Base-by-base conservation (phyloP, 73 alveolate species). In the Paramecium primaurelia region DNA sequence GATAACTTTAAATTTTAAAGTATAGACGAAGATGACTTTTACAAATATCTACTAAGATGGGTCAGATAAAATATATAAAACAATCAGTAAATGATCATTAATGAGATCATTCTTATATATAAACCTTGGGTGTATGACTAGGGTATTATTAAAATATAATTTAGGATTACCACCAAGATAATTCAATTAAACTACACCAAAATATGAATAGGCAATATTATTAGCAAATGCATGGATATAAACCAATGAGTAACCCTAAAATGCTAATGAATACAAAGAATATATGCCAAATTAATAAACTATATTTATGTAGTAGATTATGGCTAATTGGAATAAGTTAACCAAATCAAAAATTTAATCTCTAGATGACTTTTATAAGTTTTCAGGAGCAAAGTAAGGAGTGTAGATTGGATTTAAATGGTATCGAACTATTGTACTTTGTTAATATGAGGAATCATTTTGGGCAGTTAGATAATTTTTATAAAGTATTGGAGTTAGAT, bases 81-180 rank as follows among this genome's bases (percentile, higher is more conserved):
- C 18, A 73, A 85, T 86, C 94, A 92, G 2, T 20, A 71, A 4
- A 22, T 49, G 6, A 71, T 93, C 51, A 25, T 93, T 44, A 9
- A 75, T 25, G 30, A 93, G 40, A 94, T 96, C 51, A 95, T 94
- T 88, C 92, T 96, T 96, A 93, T 68, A 1, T 68, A 68, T n/a
- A 68, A 93, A 47, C 68, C 86, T 12, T 96, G 99, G 99, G 84
- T 96, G 8, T 60, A 86, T 54, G 95, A 93, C 1, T 95, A 93
- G 14, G 99, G 69, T 54, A 54, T 16, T 18, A 18, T n/a, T 0
- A 1, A 54, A 18, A 6, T 54, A 18, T 54, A n/a, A 18, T 54
- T 16, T 54, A 54, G 69, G 98, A 5, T 69, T 91, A 14, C 98
- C 98, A 14, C 96, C 97, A 4, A 94, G 92, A 16, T 49, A 86